Percentiles rank a stretch among this genome's conserved stretches.
phyloP scores from a whole-genome alignment of 208 protist species.

The Trypanosomatidae sp. region DNA sequence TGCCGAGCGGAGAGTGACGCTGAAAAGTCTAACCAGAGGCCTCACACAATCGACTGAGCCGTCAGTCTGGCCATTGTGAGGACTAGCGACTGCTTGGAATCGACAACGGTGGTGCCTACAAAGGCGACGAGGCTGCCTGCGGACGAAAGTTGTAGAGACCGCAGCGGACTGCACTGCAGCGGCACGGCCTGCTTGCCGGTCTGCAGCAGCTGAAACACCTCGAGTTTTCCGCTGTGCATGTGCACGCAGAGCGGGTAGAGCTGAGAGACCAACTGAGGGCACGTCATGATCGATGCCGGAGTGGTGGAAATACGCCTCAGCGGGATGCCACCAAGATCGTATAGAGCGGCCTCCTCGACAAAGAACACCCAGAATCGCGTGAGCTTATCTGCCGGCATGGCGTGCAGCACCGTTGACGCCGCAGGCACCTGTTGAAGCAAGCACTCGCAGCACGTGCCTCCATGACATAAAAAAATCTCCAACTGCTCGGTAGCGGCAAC shows the following conservation, averaged over 20 bases:
- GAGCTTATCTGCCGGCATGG: background rate
- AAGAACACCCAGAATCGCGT: constrained; percentile 26
- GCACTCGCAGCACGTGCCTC: constrained; percentile 7
- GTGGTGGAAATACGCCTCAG: constrained; percentile 7
- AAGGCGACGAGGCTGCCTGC: constrained; percentile 6
- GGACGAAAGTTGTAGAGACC: background rate
- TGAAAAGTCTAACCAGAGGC: background rate
- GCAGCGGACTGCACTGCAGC: background rate
- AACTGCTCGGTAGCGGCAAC: constrained; percentile 13
- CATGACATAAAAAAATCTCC: constrained; percentile 17
- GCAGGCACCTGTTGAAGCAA: constrained; percentile 11
- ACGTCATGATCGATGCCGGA: constrained; percentile 4
- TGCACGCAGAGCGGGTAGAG: constrained; percentile 9
- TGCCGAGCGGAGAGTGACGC: background rate
- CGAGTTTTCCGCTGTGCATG: background rate
- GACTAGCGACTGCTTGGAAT: background rate
- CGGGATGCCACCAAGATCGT: constrained; percentile 6
- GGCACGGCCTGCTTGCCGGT: background rate
- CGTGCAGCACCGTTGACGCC: background rate
- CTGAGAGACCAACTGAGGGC: background rate
- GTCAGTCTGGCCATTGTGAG: constrained; percentile 2
- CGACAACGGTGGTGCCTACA: background rate
- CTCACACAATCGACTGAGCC: background rate
- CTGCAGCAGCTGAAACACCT: constrained; percentile 6
- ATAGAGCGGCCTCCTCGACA: constrained; percentile 7